These are phyloP conservation scores for Cryptococcus sp. DNA, from an alignment of 1,284 basidiomycete species.

Conservation along the genomic window DNA sequence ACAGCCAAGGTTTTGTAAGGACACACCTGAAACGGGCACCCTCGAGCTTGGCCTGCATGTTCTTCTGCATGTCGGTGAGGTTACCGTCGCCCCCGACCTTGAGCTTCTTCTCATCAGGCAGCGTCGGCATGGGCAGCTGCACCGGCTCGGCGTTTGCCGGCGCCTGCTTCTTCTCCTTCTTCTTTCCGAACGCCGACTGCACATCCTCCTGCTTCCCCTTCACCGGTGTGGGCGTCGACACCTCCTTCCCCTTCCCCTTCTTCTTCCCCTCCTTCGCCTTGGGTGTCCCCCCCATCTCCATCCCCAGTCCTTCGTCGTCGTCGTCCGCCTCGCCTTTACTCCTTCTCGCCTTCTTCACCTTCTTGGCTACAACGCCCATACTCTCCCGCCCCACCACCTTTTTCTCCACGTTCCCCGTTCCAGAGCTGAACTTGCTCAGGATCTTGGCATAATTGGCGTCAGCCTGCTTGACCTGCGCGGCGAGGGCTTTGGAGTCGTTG, in stretches of 20 bases:
- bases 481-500: slow-evolving; percentile 45
- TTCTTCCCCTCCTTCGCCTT: slow-evolving; percentile 3
- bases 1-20: not conserved
- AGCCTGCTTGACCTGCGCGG: slow-evolving; percentile 47
- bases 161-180: not conserved
- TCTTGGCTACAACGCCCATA: slow-evolving; percentile 3
- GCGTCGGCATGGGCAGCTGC: slow-evolving; percentile 28
- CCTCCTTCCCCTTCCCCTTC: slow-evolving; percentile 6
- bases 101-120: slow-evolving; percentile 8
- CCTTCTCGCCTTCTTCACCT: slow-evolving; percentile 3
- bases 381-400: slow-evolving; percentile 27
- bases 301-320: too few species aligned
- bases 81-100: slow-evolving; percentile 31
- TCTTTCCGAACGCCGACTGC: not conserved
- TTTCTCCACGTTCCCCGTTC: slow-evolving; percentile 25
- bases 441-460: slow-evolving; percentile 74
- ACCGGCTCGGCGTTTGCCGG: slow-evolving; percentile 12
- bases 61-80: slow-evolving; percentile 68
- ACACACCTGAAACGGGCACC: slow-evolving; percentile 78
- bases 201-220: slow-evolving; percentile 1
- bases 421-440: slow-evolving; percentile 59
- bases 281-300: not conserved
- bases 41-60: slow-evolving; percentile 71
- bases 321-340: not conserved
- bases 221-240: not conserved